These are phyloP conservation scores for Aureobasidium sp. DNA, from an alignment of 2,329 filamentous ascomycete species.

Conservation along the genomic window DNA sequence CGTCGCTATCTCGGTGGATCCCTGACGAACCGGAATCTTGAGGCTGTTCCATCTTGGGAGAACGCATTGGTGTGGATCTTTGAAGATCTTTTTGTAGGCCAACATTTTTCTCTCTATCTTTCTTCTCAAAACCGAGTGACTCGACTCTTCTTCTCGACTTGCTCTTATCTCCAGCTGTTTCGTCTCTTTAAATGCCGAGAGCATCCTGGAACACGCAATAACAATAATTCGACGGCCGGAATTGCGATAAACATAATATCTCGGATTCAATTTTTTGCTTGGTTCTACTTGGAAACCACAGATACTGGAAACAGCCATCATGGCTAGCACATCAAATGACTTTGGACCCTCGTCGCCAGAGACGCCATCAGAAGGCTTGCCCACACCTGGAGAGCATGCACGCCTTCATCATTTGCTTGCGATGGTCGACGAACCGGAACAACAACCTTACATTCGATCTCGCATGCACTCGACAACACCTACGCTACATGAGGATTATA, in stretches of 20 bases:
- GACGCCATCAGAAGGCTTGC: neutral
- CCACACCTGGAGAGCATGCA: neutral
- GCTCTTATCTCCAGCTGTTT: neutral
- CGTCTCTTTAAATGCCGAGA: neutral
- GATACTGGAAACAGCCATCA: neutral
- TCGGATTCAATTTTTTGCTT: no score
- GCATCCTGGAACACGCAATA: neutral
- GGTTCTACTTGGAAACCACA: neutral
- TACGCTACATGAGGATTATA: neutral
- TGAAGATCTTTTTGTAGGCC: neutral
- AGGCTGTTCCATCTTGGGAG: constrained; percentile 1
- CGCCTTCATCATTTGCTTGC: neutral
- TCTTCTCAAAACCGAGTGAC: neutral
- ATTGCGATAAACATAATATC: neutral
- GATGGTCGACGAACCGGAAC: neutral
- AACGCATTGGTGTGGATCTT: neutral
- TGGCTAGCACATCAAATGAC: neutral
- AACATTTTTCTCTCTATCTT: neutral
- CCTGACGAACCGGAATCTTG: neutral
- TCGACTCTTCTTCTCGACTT: neutral
- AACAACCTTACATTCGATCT: neutral
- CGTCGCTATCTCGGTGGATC: constrained; percentile 6
- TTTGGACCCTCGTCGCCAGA: neutral
- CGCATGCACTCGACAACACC: neutral
- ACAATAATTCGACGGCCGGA: neutral